Base-by-base conservation (phyloP, 2,329 filamentous ascomycete species). In the Bipolaris victoriae region DNA sequence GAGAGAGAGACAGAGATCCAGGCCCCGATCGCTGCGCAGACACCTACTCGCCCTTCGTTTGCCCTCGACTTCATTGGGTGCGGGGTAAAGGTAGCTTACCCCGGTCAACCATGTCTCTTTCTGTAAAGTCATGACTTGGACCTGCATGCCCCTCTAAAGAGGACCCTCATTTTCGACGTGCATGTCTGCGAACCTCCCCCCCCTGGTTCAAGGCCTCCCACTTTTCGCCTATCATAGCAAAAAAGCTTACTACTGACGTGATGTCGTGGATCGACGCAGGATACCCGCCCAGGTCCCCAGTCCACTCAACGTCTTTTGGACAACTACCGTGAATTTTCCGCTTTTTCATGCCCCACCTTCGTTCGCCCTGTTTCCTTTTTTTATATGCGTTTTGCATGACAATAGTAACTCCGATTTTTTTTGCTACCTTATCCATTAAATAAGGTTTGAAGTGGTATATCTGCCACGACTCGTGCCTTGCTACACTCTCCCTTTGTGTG, bases 11-110 rank as follows among this genome's bases (percentile, higher is more conserved):
- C 7, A 29, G 20, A 52, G 20, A 35, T 47, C 22, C 46, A 16
- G 46, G 48, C 37, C 55, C 37, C 49, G 48, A 52, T 54, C 55
- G 41, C 39, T 55, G 26, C 26, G 37, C 44, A 45, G 35, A 52
- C 40, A 52, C 52, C 54, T 62, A 46, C 50, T 62, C 57, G 61
- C 61, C 56, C 29, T 39, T 39, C 24, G 24, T 44, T 44, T 26
- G 22, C 43, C 18, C 33, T n/a, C 33, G 22, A 26, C n/a, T 13
- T 26, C 15, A 37, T 22, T 49, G 15, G 22, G 31, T 43, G 49
- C 49, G 40, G 49, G 49, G 40, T 51, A 44, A 10, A 16, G 15
- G 18, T 43, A 9, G 20, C 26, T 16, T 18, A 20, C 10, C 36
- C 39, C n/a, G 39, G n/a, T 16, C 31, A 39, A 35, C 33, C 11